Base-by-base conservation (phyloP, 306 rosid genomes). In the Lagenaria siceraria region DNA sequence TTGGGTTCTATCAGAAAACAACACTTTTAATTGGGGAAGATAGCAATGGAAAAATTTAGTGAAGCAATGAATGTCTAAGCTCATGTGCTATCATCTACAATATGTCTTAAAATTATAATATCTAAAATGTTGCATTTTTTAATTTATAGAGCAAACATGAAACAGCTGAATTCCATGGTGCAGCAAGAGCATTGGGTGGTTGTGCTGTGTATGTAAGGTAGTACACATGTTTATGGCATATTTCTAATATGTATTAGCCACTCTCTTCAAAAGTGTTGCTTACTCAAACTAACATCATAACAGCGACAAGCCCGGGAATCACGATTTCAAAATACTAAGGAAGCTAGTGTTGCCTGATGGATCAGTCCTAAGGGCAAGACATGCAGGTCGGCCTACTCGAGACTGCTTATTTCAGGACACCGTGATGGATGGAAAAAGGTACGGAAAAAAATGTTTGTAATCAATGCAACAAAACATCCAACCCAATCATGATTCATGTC, bases 121-220 rank as follows among this genome's bases (percentile, higher is more conserved):
- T 49, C 59, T 72, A 72, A 46, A 72, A 49, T 5, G 15, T 1
- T 74, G 25, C 12, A 12, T 59, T 62, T 73, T 55, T 85, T 38
- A 6, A 18, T 73, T 42, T 12, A 10, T 80, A 92, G 96, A 88
- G 91, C 82, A 87, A 87, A 72, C 96, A 92, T 52, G 84, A 85
- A 33, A 86, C 93, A 2, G 92, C 93, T 1, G 90, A 88, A 42
- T 92, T 90, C 82, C 97, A 90, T 81, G 96, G 89, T 72, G 92
- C 93, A 81, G 90, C 93, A 65, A 88, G 97, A 86, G 97, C 97
- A 64, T 80, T 90, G 54, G 89, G 96, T 49, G 96, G 96, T 36
- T 88, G 96, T 83, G 88, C 93, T 11, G 82, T 88, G 40, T 92
- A 86, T 75, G 92, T 88, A 31, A 90, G 97, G 96, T 91, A 77